A percentile compares a stretch with the other conserved stretches of the same genome.
Conservation (phyloP, 2,329 filamentous ascomycete genomes). For the Huntiella abstrusa region DNA sequence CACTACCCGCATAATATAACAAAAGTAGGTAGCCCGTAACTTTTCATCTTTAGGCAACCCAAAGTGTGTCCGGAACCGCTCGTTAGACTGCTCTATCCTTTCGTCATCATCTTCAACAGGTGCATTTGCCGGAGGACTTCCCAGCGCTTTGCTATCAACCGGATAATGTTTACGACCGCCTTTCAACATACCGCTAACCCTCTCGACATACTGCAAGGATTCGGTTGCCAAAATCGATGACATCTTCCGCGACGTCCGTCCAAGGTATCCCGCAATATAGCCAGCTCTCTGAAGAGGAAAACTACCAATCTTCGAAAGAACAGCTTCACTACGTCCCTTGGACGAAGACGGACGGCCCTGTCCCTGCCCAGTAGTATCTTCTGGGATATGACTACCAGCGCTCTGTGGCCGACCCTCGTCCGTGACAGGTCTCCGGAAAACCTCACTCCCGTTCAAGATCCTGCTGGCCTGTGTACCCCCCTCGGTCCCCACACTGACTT, state of each 20-base stretch:
- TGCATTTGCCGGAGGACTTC: slow-evolving; percentile 22
- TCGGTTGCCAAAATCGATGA: slow-evolving; percentile 68
- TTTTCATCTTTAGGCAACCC: slow-evolving; percentile 68
- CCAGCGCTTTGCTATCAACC: slow-evolving; percentile 25
- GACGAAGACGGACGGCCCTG: neutral
- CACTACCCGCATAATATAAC: slow-evolving; percentile 73
- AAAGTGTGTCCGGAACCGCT: slow-evolving; percentile 80
- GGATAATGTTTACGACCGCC: slow-evolving; percentile 81
- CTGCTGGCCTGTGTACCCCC: slow-evolving; percentile 44
- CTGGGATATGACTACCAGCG: neutral
- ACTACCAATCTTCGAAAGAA: slow-evolving; percentile 41
- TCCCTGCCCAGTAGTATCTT: neutral
- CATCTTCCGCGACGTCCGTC: slow-evolving; percentile 61
- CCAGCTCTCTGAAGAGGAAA: slow-evolving; percentile 73
- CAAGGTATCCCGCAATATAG: slow-evolving; percentile 65
- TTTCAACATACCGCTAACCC: slow-evolving; percentile 93
- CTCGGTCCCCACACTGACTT: slow-evolving; percentile 35
- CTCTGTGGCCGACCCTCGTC: neutral
- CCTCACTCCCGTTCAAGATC: slow-evolving; percentile 69
- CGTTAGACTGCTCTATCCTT: slow-evolving; percentile 48
- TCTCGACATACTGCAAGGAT: slow-evolving; percentile 91
- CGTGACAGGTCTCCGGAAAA: slow-evolving; percentile 36
- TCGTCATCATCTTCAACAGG: slow-evolving; percentile 25
- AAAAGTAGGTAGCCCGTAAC: slow-evolving; percentile 77
- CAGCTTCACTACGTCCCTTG: slow-evolving; percentile 18